Conservation (phyloP, 31 red algal species). For the Asparagopsis taxiformis region DNA sequence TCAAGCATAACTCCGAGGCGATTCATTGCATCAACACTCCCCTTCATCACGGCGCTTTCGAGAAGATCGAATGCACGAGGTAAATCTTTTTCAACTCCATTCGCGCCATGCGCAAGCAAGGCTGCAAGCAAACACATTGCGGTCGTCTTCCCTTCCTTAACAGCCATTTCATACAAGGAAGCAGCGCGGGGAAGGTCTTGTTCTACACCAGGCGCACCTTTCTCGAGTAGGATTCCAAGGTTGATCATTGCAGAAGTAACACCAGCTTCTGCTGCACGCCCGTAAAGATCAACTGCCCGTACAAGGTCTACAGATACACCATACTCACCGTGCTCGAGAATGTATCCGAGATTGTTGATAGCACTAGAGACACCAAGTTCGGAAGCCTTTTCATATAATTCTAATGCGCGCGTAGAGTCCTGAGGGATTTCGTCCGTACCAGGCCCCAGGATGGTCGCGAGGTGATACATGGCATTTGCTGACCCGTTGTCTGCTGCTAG, state of each 20-base stretch:
- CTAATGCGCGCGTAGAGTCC: no score
- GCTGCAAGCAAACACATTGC: neutral
- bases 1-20: neutral
- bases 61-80: neutral
- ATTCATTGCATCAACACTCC: neutral
- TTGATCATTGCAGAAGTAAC: neutral
- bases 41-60: conserved; percentile 1
- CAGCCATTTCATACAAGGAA: conserved; percentile 2
- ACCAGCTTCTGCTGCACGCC: neutral
- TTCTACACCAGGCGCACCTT: neutral
- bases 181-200: conserved; percentile 2
- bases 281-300: neutral
- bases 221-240: neutral
- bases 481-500: no score
- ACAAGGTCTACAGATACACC: neutral
- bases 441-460: no score
- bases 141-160: neutral
- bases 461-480: no score
- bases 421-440: no score
- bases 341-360: neutral
- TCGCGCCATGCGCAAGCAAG: neutral
- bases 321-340: neutral
- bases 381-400: neutral
- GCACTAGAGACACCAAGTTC: neutral
- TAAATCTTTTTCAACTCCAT: neutral